Base-by-base conservation (phyloP, 202 grass and related monocot species). In the Brachypodium distachyon region DNA sequence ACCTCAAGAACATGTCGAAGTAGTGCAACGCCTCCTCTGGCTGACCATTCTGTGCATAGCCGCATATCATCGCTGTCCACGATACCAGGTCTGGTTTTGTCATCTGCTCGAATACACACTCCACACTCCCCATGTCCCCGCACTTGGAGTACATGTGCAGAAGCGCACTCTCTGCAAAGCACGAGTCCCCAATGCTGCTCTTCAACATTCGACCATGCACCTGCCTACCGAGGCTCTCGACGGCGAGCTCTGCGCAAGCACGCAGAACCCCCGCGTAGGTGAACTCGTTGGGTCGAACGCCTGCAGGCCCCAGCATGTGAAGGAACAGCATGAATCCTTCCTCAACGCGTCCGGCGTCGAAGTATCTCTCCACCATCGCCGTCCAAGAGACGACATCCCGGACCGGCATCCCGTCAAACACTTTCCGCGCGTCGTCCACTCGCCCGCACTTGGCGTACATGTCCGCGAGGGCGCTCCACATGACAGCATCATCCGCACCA, bases 131-230 rank as follows among this genome's bases (percentile, higher is more conserved):
- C 60, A 92, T 88, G 54, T 83, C 92, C 46, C 94, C 91, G 1
- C 89, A 92, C 61, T 92, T 94, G 19, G 91, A 86, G 54, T 94
- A 94, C 94, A 94, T 92, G 79, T 83, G 88, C 47, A 97, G n/a
- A 13, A 92, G 86, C 13, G 94, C 77, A 8, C 89, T 90, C 28
- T 73, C 79, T 8, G 86, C 73, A 61, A 97, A 94, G 61, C 85
- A 88, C 6, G 84, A 87, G n/a, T 81, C 83, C 48, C 82, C 82
- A 10, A 70, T 62, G 14, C 76, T 62, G 25, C 83, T 72, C 74
- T 86, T 97, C 14, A 41, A 64, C 89, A 92, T 88, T 78, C 82
- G 81, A 42, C 84, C 88, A 39, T 97, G 94, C 40, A 94, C 84
- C 63, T 97, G 91, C 77, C 42, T 79, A 33, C 91, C 94, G 0